Percentiles rank a stretch among this genome's conserved stretches.
Conservation (phyloP, 2,329 filamentous ascomycete genomes). For the Fusarium setosum region DNA sequence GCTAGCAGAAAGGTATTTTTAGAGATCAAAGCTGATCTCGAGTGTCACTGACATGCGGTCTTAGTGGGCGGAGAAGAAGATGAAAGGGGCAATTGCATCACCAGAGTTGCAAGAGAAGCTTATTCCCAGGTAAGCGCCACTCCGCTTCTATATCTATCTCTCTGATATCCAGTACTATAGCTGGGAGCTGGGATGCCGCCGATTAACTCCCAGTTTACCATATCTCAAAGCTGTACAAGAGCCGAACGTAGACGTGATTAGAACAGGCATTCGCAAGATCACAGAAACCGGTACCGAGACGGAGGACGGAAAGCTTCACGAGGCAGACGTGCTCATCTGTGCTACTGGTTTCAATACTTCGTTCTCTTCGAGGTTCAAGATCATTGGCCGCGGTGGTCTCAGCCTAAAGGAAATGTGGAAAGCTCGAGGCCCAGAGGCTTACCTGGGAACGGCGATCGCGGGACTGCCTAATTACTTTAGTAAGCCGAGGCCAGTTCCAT, state of each 20-base stretch:
- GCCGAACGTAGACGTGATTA: background rate
- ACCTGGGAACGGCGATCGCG: background rate
- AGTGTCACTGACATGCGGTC: background rate
- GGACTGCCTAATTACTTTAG: slow-evolving; percentile 1
- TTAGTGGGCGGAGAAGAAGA: slow-evolving; percentile 4
- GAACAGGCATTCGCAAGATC: background rate
- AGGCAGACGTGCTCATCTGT: background rate
- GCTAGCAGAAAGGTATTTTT: background rate
- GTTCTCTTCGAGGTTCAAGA: background rate
- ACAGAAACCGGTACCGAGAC: background rate
- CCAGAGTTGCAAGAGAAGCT: background rate
- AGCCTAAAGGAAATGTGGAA: slow-evolving; percentile 1
- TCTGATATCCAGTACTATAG: background rate
- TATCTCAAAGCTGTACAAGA: slow-evolving; percentile 7
- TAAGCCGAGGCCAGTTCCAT: background rate
- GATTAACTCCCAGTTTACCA: background rate
- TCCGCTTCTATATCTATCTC: background rate
- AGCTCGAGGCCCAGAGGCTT: slow-evolving; percentile 3
- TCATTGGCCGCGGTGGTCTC: background rate
- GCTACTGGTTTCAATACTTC: slow-evolving; percentile 7
- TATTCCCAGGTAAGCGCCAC: background rate
- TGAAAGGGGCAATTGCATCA: background rate
- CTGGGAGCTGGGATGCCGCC: slow-evolving; percentile 1
- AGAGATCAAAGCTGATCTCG: background rate
- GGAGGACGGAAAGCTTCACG: background rate